Conservation (phyloP, 345 rosid species). For the Crucihimalaya himalaica region DNA sequence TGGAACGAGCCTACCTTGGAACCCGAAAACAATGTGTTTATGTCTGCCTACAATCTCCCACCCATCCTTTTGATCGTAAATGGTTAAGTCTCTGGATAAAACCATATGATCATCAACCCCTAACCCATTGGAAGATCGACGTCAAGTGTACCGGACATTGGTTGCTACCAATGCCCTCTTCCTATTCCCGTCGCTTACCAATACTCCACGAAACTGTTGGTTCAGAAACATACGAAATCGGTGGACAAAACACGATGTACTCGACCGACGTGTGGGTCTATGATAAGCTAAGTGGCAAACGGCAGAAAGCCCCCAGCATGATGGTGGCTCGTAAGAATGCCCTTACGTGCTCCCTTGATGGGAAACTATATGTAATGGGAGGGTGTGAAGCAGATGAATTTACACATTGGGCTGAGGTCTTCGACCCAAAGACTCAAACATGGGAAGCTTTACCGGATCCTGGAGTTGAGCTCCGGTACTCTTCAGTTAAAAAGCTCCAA, state of each 20-base stretch:
- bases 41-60: background rate
- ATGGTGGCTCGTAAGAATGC: background rate
- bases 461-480: conserved; percentile 1
- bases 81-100: conserved; percentile 21
- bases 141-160: background rate
- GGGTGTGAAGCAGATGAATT: background rate
- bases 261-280: background rate
- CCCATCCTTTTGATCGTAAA: background rate
- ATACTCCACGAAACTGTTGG: background rate
- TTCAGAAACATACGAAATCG: background rate
- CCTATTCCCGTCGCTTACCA: background rate
- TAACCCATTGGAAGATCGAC: background rate
- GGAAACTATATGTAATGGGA: conserved; percentile 24
- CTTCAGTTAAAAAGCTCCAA: background rate
- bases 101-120: background rate
- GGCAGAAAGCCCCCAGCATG: background rate
- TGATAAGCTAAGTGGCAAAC: background rate
- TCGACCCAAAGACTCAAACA: conserved; percentile 1
- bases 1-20: background rate
- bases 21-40: background rate
- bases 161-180: conserved; percentile 9
- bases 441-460: conserved; percentile 15
- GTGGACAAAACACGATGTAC: background rate
- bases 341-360: background rate
- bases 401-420: background rate